phyloP scores from a whole-genome alignment of 331 rosid species.

The Quercus phellos region DNA sequence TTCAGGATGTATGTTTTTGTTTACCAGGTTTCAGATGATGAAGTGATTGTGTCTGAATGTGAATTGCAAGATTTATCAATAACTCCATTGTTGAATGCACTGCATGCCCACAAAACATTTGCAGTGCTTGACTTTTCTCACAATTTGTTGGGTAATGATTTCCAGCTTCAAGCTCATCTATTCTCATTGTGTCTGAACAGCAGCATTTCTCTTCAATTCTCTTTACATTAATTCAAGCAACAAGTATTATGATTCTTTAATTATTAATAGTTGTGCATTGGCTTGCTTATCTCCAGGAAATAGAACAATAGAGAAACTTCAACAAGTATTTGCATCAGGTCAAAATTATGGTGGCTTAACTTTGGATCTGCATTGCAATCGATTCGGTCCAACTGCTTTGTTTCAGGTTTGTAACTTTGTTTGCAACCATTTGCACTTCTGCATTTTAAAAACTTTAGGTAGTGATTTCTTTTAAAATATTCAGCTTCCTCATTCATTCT shows the following conservation, averaged over 20 bases:
- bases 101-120: conserved; percentile 61
- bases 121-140: conserved; percentile 88
- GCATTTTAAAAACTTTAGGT: neutral
- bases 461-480: neutral
- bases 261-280: conserved; percentile 21
- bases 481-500: neutral
- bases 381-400: conserved; percentile 76
- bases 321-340: conserved; percentile 66
- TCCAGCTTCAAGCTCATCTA: conserved; percentile 9
- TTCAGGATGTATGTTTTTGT: conserved; percentile 12
- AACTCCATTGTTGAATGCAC: conserved; percentile 74
- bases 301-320: conserved; percentile 80
- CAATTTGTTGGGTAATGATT: conserved; percentile 65
- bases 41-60: conserved; percentile 69
- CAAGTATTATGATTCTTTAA: conserved; percentile 1
- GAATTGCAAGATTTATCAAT: conserved; percentile 87
- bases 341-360: conserved; percentile 68
- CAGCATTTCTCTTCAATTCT: conserved; percentile 9
- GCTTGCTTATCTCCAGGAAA: conserved; percentile 55
- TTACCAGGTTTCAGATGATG: conserved; percentile 84
- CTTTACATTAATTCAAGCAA: neutral
- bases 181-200: conserved; percentile 5
- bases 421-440: conserved; percentile 17
- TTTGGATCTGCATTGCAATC: conserved; percentile 88
- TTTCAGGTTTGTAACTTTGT: conserved; percentile 51